phyloP scores from a whole-genome alignment of 192 early-diverging fungal genomes.

The Linnemannia exigua region DNA sequence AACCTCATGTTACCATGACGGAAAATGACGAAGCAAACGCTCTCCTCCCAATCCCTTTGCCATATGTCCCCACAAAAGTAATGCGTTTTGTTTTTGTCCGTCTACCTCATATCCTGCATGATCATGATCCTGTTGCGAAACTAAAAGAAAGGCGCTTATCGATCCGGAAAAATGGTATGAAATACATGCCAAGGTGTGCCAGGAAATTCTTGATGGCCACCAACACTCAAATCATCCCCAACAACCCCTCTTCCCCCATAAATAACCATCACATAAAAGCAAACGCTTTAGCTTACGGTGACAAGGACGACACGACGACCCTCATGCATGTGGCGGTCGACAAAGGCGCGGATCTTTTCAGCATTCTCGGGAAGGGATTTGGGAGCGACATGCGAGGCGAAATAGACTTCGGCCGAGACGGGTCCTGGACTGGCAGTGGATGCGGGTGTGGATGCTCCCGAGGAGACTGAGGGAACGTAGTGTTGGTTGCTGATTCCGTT shows the following conservation, averaged over 20 bases:
- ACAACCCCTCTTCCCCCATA: background rate
- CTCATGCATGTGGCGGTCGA: slow-evolving; percentile 62
- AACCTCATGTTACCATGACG: slow-evolving; percentile 4
- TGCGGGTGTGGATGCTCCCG: slow-evolving; percentile 33
- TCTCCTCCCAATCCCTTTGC: background rate
- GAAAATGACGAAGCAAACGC: slow-evolving; percentile 13
- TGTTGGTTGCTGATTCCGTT: slow-evolving; percentile 15
- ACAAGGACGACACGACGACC: slow-evolving; percentile 86
- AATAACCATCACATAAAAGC: background rate
- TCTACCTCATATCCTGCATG: background rate
- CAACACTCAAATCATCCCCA: background rate
- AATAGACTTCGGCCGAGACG: slow-evolving; percentile 76
- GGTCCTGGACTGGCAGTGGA: slow-evolving; percentile 44
- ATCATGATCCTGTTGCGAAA: background rate
- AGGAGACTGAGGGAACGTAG: slow-evolving; percentile 6
- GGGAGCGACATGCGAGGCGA: slow-evolving; percentile 78
- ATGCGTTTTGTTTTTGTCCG: background rate
- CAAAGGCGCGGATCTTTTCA: slow-evolving; percentile 68
- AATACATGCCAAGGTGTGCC: background rate
- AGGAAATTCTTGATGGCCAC: background rate
- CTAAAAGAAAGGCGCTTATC: background rate
- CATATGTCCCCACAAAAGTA: background rate
- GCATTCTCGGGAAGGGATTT: slow-evolving; percentile 71
- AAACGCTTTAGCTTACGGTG: slow-evolving; percentile 69
- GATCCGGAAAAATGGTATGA: background rate